A percentile compares a stretch with the other conserved stretches of the same genome.
Evolutionary conservation across 106 monocot genomes (phyloP).

Genomic region (Posidonia australis): DNA sequence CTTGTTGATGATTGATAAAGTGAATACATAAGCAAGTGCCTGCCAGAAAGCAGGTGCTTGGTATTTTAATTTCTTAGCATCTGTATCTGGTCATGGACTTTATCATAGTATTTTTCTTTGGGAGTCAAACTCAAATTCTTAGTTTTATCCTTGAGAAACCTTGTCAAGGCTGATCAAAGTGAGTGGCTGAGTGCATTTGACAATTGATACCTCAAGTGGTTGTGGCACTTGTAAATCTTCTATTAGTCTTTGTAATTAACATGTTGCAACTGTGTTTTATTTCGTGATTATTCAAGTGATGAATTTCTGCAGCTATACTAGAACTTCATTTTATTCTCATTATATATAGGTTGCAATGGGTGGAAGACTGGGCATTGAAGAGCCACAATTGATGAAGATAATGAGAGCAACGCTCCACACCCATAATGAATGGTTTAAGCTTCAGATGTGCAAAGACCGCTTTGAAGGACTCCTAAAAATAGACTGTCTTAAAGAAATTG

Average conservation of each 20-base stretch:
- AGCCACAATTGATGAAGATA: constrained; percentile 92
- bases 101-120: too few species aligned
- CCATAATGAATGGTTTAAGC: constrained; percentile 90
- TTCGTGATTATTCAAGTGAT: too few species aligned
- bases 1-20: not conserved
- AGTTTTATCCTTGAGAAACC: too few species aligned
- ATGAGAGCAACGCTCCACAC: constrained; percentile 74
- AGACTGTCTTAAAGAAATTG: constrained; percentile 57
- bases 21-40: not conserved
- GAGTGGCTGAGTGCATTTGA: too few species aligned
- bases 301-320: not conserved
- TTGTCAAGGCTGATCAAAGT: too few species aligned
- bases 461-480: constrained; percentile 84
- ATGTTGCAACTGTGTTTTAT: too few species aligned
- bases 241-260: too few species aligned
- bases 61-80: not conserved
- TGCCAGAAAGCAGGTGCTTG: not conserved
- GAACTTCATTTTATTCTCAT: not conserved
- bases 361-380: constrained; percentile 72
- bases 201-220: too few species aligned
- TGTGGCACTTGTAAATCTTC: too few species aligned
- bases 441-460: constrained; percentile 94
- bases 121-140: too few species aligned
- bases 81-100: not conserved
- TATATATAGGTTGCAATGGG: constrained; percentile 74